phyloP scores from a whole-genome alignment of 495 filamentous ascomycete species.

The Symbiotaphrina buchneri region DNA sequence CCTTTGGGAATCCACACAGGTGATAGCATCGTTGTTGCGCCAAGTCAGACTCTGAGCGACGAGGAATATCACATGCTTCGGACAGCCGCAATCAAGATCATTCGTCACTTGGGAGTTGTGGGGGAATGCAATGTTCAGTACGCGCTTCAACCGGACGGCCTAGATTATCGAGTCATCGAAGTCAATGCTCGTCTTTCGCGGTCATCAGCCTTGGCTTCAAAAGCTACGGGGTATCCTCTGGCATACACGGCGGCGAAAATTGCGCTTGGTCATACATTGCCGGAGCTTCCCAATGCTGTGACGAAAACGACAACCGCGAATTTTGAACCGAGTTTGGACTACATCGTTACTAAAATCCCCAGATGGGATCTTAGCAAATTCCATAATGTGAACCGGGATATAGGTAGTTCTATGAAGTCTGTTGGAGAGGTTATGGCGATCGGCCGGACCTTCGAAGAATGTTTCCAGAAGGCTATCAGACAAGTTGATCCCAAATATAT shows the following conservation, averaged over 20 bases:
- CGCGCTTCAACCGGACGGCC: slow-evolving; percentile 86
- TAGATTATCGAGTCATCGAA: slow-evolving; percentile 97
- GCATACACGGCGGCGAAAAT: slow-evolving; percentile 97
- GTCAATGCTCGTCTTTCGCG: slow-evolving; percentile 93
- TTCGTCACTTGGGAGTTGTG: slow-evolving; percentile 88
- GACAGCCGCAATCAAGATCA: slow-evolving; percentile 95
- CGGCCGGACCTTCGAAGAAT: slow-evolving; percentile 92
- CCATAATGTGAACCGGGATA: slow-evolving; percentile 93
- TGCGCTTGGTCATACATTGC: slow-evolving; percentile 79
- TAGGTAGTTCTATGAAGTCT: slow-evolving; percentile 92
- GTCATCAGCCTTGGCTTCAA: slow-evolving; percentile 86
- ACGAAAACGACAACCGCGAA: slow-evolving; percentile 98
- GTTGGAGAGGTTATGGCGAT: slow-evolving; percentile 99
- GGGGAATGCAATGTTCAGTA: slow-evolving; percentile 99
- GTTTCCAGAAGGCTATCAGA: slow-evolving; percentile 95
- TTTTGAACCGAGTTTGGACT: slow-evolving; percentile 92
- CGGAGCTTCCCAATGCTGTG: slow-evolving; percentile 89
- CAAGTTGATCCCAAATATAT: slow-evolving; percentile 83
- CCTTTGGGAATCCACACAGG: slow-evolving; percentile 95
- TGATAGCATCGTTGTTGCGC: slow-evolving; percentile 95
- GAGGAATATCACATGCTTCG: slow-evolving; percentile 99
- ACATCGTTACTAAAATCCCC: slow-evolving; percentile 96
- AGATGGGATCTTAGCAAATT: slow-evolving; percentile 96
- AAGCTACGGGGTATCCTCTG: slow-evolving; percentile 89
- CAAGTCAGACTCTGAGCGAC: slow-evolving; percentile 88